Base-by-base conservation (phyloP, 768 basidiomycete species). In the Tulasnella sp. region DNA sequence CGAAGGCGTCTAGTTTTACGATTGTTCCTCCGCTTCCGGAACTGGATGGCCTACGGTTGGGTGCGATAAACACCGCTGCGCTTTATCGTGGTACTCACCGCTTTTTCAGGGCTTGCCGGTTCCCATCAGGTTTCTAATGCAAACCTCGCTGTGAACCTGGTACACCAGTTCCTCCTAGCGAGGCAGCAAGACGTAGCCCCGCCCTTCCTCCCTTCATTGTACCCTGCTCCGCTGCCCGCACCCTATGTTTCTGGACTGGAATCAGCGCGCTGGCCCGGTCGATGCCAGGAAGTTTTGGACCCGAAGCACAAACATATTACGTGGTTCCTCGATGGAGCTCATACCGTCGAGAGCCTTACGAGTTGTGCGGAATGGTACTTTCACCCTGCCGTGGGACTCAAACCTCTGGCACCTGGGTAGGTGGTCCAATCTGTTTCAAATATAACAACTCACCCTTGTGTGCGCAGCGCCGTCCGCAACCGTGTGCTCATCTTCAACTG, bases 321-420 rank as follows among this genome's bases (percentile, higher is more conserved):
- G 2, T 98, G 96, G 96, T 89, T 82, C 68, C 72, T 99, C 11
- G 96, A 98, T 66, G 96, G 96, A 0, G 93, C 96, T 9, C 96
- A 99, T 68, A 99, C 96, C 0, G 70, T 77, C 11, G 96, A 98
- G 66, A 96, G 91, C 65, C 73, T 99, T 27, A 75, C 78, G 41
- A 90, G 81, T 59, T 94, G 93, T 63, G 77, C 86, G 12, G 73
- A 88, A 58, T 99, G 96, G 96, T 96, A 86, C 66, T 82, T 79
- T 43, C 75, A 71, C 49, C 80, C 82, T 8, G 73, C 71, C 0
- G 72, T 78, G 37, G 79, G 77, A 6, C 63, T 86, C 35, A 21
- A 41, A 50, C 64, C 49, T 49, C 32, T 48, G 61, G 62, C 17
- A 57, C 36, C n/a, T 15, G 27, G 34, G 57, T 57, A 23, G 6